Evolutionary conservation across 2,329 filamentous ascomycete genomes (phyloP).

Genomic region (Fusarium denticulatum): DNA sequence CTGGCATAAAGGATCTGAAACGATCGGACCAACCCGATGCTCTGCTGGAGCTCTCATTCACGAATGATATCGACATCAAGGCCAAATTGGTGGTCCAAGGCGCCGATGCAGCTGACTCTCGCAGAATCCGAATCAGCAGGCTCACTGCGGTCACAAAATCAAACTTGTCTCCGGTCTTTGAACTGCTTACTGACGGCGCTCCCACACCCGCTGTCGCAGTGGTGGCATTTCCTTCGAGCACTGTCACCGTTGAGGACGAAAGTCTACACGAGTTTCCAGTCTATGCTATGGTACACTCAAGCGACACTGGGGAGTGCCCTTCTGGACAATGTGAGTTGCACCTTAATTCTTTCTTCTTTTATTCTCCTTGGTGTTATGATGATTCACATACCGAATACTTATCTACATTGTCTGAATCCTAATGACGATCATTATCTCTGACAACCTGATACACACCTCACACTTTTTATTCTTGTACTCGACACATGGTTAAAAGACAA

Average conservation of each 20-base stretch:
- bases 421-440: constrained; percentile 88
- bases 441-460: constrained; percentile 78
- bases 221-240: constrained; percentile 70
- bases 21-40: constrained; percentile 34
- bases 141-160: constrained; percentile 77
- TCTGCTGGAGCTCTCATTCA: constrained; percentile 60
- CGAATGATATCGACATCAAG: constrained; percentile 66
- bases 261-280: constrained; percentile 56
- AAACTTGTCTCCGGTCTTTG: constrained; percentile 73
- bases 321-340: constrained; percentile 83
- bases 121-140: constrained; percentile 59
- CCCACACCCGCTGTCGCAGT: constrained; percentile 79
- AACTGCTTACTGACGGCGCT: constrained; percentile 75
- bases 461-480: constrained; percentile 12
- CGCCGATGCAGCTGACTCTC: constrained; percentile 45
- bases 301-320: constrained; percentile 93
- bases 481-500: constrained; percentile 7
- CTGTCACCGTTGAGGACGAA: constrained; percentile 50
- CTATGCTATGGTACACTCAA: constrained; percentile 80
- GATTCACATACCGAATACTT: constrained; percentile 89
- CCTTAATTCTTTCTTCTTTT: constrained; percentile 28
- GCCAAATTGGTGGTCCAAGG: constrained; percentile 63
- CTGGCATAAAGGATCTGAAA: constrained; percentile 62
- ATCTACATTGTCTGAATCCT: constrained; percentile 99
- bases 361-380: constrained; percentile 74